Percentiles rank a stretch among this genome's conserved stretches.
Evolutionary conservation across 805 yeast species (phyloP).

Genomic region (Pichia manshurica): DNA sequence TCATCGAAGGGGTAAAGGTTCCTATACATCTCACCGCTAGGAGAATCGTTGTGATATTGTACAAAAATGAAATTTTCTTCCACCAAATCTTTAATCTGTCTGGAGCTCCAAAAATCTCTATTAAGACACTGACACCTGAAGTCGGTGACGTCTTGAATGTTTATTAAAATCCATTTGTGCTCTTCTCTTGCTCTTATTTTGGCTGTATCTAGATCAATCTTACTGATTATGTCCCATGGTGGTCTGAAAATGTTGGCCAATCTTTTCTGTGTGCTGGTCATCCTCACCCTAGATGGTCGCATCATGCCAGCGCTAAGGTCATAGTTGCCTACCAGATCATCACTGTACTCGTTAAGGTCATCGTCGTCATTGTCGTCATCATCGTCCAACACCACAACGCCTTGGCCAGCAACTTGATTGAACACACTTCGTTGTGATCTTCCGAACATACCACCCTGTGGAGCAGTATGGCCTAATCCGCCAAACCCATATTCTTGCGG

Average conservation of each 20-base stretch:
- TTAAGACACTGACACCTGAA: conserved; percentile 86
- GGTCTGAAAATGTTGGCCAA: conserved; percentile 84
- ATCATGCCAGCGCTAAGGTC: background rate
- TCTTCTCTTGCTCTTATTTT: conserved; percentile 55
- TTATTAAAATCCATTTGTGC: conserved; percentile 78
- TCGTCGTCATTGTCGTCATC: conserved; percentile 35
- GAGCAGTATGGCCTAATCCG: conserved; percentile 5
- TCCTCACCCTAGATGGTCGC: conserved; percentile 14
- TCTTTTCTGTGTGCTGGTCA: conserved; percentile 50
- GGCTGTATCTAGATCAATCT: conserved; percentile 66
- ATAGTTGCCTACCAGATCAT: conserved; percentile 27
- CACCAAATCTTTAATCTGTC: conserved; percentile 57
- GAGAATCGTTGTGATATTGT: conserved; percentile 77
- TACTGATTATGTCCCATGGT: conserved; percentile 83
- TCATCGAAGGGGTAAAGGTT: conserved; percentile 66
- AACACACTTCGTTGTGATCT: conserved; percentile 46
- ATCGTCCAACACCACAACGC: conserved; percentile 30
- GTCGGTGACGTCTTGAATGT: conserved; percentile 80
- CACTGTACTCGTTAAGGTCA: conserved; percentile 21
- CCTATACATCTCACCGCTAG: conserved; percentile 63
- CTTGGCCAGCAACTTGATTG: conserved; percentile 46
- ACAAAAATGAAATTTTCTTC: conserved; percentile 69
- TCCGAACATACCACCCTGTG: conserved; percentile 43
- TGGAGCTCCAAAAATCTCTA: conserved; percentile 86
- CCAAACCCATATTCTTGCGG: conserved; percentile 22